Base-by-base conservation (phyloP, 495 filamentous ascomycete genomes). In the Bryoglossum gracile region DNA sequence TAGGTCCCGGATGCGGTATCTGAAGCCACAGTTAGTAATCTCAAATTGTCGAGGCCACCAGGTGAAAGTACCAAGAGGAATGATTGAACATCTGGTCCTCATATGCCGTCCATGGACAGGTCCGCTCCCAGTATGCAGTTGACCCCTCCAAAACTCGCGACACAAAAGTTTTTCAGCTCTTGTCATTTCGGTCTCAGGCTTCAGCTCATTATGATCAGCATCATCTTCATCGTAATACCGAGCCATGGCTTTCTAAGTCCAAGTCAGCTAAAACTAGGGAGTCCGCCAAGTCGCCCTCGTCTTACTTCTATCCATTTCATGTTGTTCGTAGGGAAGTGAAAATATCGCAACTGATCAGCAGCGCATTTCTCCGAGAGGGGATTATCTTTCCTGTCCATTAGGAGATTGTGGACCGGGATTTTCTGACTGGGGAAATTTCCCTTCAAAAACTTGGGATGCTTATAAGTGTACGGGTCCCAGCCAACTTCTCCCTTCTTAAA, bases 311-410 rank as follows among this genome's bases (percentile, higher is more conserved):
- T 46, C 48, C 48, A 51, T 6, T 28, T 6, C 54, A 57, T 57
- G 43, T 53, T 57, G 30, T 57, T 57, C 3, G 48, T 23, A 9
- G 54, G 54, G 11, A 57, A 42, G 33, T 57, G 54, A 22, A 57
- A 52, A 37, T 57, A 53, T 2, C 54, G 54, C 11, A 56, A 10
- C n/a, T 25, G 17, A 30, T 43, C 40, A 3, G 35, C 38, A 14
- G 13, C 10, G 14, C 46, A 48, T 28, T 8, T 3, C 17, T 48
- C 37, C 11, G 10, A 34, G 1, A 54, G 23, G 4, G 44, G 37
- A 36, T 53, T 51, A 22, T 37, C 26, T 19, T 44, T 14, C 9
- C 26, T 19, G 40, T 13, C 13, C 11, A 17, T n/a, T 30, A 55
- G 24, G 13, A 55, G 23, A 25, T 45, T 41, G 16, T 50, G 37